phyloP scores from a whole-genome alignment of 345 rosid species.

The Eucalyptus shirleyi region DNA sequence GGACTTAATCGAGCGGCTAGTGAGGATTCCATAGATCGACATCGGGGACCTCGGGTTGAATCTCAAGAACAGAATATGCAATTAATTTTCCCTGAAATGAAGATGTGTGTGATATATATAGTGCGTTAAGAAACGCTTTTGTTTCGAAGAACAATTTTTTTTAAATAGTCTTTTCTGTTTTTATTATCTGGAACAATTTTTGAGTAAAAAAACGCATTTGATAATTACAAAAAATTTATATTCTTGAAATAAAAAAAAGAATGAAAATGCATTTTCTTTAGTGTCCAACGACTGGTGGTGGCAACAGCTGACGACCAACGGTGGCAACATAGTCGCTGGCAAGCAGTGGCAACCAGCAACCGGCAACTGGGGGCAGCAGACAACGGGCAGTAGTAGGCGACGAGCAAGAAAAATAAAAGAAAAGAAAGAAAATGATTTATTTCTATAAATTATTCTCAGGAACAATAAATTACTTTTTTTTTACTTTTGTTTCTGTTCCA shows the following conservation, averaged over 20 bases:
- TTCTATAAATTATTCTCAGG: accelerated
- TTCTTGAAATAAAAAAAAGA: too few relatives aligned
- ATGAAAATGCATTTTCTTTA: too few relatives aligned
- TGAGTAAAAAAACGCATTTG: accelerated
- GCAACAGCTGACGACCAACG: too few relatives aligned
- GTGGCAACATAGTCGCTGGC: accelerated
- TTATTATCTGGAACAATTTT: accelerated
- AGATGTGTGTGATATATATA: not conserved
- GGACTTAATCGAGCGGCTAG: constrained; percentile 8
- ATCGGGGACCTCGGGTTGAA: constrained; percentile 3
- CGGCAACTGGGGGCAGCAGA: accelerated
- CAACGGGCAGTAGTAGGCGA: accelerated
- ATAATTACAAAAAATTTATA: too few relatives aligned
- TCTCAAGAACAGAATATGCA: constrained; percentile 1
- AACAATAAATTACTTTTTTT: too few relatives aligned
- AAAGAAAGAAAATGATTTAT: too few relatives aligned
- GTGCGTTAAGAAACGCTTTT: accelerated
- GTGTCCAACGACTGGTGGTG: accelerated
- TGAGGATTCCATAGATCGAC: constrained; percentile 4
- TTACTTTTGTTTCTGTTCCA: too few relatives aligned
- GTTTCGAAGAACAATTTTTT: accelerated
- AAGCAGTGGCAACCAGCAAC: accelerated
- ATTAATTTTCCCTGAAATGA: not conserved
- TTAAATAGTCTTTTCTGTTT: too few relatives aligned
- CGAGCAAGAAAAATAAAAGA: too few relatives aligned